Evolutionary conservation across 495 filamentous ascomycete species (phyloP).

Genomic region (Aspergillus nidulans): DNA sequence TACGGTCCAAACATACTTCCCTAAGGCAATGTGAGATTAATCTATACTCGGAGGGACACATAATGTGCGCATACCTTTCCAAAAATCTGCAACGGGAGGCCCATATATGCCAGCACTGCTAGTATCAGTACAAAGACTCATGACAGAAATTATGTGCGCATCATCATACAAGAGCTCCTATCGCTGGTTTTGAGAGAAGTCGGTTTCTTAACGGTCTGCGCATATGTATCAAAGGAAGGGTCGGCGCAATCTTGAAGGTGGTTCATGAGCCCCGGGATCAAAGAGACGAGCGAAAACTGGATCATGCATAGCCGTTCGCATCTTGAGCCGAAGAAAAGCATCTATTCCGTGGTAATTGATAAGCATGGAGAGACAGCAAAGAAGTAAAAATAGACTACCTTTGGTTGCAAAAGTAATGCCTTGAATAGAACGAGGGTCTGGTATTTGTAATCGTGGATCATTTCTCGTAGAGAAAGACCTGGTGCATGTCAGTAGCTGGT

Average conservation of each 20-base stretch:
- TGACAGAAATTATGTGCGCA: neutral
- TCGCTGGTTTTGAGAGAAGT: constrained; percentile 90
- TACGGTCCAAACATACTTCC: constrained; percentile 96
- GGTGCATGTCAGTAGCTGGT: constrained; percentile 15
- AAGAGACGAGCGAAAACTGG: constrained; percentile 90
- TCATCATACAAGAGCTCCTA: constrained; percentile 63
- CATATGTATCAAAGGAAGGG: constrained; percentile 80
- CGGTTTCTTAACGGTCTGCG: constrained; percentile 66
- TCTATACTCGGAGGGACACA: neutral
- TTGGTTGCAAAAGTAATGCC: constrained; percentile 86
- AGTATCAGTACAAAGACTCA: constrained; percentile 22
- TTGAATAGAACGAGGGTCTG: constrained; percentile 94
- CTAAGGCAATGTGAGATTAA: constrained; percentile 38
- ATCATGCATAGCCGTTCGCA: constrained; percentile 97
- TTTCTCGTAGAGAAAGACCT: constrained; percentile 78
- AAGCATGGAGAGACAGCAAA: neutral
- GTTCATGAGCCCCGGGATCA: constrained; percentile 86
- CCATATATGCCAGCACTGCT: constrained; percentile 84
- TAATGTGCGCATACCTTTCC: constrained; percentile 62
- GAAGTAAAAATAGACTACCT: constrained; percentile 49
- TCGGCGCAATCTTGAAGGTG: constrained; percentile 88
- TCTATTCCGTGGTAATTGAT: constrained; percentile 47
- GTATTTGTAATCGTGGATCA: constrained; percentile 88
- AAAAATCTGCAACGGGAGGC: constrained; percentile 89
- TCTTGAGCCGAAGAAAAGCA: constrained; percentile 95